Evolutionary conservation across 306 rosid species (phyloP).

Genomic region (Sicyos edulis): DNA sequence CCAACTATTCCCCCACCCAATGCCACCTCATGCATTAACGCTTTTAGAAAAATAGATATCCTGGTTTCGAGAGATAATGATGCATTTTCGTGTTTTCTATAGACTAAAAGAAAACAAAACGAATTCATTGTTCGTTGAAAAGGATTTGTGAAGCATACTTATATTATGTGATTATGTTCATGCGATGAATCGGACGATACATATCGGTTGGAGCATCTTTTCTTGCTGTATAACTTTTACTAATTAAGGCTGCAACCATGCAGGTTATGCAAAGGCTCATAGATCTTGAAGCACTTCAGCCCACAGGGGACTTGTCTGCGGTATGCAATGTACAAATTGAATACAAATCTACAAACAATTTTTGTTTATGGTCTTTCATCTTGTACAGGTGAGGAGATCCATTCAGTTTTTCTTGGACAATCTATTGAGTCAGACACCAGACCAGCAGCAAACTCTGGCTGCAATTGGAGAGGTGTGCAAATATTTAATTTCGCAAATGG

Average conservation of each 20-base stretch:
- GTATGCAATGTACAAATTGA: constrained; percentile 26
- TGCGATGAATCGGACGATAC: not conserved
- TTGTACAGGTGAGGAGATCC: constrained; percentile 66
- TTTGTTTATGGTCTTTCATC: constrained; percentile 1
- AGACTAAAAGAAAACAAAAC: not conserved
- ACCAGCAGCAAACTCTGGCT: constrained; percentile 59
- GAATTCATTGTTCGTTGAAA: too few species aligned
- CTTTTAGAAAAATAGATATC: not conserved
- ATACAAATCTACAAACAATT: constrained; percentile 1
- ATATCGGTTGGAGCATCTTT: not conserved
- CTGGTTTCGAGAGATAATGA: not conserved
- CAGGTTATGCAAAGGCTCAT: constrained; percentile 71
- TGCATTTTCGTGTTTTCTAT: not conserved
- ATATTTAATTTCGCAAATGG: not conserved
- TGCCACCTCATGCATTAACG: too few species aligned
- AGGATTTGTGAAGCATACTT: not conserved
- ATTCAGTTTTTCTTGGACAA: constrained; percentile 72
- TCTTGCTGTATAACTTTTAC: not conserved
- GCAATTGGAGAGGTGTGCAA: constrained; percentile 76
- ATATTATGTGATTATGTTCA: not conserved
- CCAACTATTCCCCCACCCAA: not conserved
- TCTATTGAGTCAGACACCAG: constrained; percentile 53
- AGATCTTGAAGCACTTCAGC: constrained; percentile 79
- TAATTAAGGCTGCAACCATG: constrained; percentile 21
- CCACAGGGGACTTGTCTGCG: constrained; percentile 67